phyloP scores from a whole-genome alignment of 192 early-diverging fungal genomes.

The Podila epicladia region DNA sequence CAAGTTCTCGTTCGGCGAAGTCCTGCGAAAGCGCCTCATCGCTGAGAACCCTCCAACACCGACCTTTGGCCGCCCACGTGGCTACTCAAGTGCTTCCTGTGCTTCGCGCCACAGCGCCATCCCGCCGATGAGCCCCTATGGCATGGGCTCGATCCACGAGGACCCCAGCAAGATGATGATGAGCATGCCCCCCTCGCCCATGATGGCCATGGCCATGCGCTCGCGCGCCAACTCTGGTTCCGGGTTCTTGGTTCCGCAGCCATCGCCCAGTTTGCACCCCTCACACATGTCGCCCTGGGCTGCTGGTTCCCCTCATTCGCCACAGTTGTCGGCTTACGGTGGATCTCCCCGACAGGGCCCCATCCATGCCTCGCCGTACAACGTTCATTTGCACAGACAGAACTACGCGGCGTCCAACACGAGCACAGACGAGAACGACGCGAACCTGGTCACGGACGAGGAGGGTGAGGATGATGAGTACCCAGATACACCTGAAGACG shows the following conservation, averaged over 20 bases:
- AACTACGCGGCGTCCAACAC: slow-evolving; percentile 35
- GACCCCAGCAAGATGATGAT: not conserved
- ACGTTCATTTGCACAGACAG: slow-evolving; percentile 17
- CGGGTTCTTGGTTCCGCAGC: slow-evolving; percentile 38
- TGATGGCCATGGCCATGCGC: slow-evolving; percentile 48
- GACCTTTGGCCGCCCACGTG: not conserved
- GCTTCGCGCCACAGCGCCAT: no score
- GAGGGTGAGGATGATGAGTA: slow-evolving; percentile 50
- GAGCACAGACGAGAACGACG: slow-evolving; percentile 46
- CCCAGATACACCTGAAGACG: slow-evolving; percentile 41
- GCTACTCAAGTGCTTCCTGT: slow-evolving; percentile 5
- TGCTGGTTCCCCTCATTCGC: slow-evolving; percentile 20
- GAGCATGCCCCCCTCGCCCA: slow-evolving; percentile 22
- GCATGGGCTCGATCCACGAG: not conserved
- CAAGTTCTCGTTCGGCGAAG: slow-evolving; percentile 53
- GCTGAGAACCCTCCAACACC: slow-evolving; percentile 24
- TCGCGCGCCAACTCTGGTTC: slow-evolving; percentile 42
- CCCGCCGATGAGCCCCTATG: not conserved
- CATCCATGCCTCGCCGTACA: slow-evolving; percentile 25
- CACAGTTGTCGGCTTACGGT: slow-evolving; percentile 29
- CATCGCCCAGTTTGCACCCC: slow-evolving; percentile 36
- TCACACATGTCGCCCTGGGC: slow-evolving; percentile 35
- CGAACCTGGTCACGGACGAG: slow-evolving; percentile 40
- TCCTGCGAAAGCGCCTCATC: slow-evolving; percentile 46
- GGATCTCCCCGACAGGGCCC: slow-evolving; percentile 33